Percentiles rank a stretch among this genome's conserved stretches.
Conservation (phyloP, 768 basidiomycete genomes). For the Sarcodon sp. region DNA sequence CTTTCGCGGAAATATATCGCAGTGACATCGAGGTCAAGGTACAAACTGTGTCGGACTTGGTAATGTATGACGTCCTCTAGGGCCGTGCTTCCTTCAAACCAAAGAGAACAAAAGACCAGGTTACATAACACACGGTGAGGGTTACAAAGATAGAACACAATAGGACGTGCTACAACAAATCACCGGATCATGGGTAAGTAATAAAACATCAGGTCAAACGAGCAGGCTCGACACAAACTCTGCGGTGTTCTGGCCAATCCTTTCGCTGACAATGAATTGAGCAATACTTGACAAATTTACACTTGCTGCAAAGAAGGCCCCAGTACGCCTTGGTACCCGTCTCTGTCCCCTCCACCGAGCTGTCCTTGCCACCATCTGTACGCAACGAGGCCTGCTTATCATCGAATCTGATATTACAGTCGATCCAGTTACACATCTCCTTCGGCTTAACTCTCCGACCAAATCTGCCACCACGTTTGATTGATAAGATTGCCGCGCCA, state of each 20-base stretch:
- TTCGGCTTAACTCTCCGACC: constrained; percentile 31
- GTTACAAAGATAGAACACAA: background rate
- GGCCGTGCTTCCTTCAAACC: too few relatives aligned
- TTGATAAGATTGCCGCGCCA: constrained; percentile 46
- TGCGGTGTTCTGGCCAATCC: constrained; percentile 70
- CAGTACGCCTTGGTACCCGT: constrained; percentile 8
- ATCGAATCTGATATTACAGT: constrained; percentile 50
- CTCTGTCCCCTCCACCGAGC: constrained; percentile 24
- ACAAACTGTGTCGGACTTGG: too few relatives aligned
- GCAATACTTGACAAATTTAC: constrained; percentile 69
- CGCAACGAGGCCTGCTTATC: constrained; percentile 19
- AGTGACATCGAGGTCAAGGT: constrained; percentile 28
- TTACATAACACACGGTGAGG: too few relatives aligned
- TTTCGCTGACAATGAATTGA: constrained; percentile 61
- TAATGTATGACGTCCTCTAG: too few relatives aligned
- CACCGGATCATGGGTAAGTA: background rate
- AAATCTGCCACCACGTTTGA: constrained; percentile 40
- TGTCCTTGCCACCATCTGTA: constrained; percentile 23
- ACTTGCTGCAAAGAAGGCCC: constrained; percentile 64
- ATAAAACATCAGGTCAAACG: background rate
- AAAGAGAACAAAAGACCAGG: too few relatives aligned
- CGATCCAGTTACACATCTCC: constrained; percentile 80
- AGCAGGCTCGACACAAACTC: constrained; percentile 42
- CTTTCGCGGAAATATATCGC: constrained; percentile 53
- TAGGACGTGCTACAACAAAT: background rate